Conservation (phyloP, 2,329 filamentous ascomycete species). For the Lachnellula suecica region DNA sequence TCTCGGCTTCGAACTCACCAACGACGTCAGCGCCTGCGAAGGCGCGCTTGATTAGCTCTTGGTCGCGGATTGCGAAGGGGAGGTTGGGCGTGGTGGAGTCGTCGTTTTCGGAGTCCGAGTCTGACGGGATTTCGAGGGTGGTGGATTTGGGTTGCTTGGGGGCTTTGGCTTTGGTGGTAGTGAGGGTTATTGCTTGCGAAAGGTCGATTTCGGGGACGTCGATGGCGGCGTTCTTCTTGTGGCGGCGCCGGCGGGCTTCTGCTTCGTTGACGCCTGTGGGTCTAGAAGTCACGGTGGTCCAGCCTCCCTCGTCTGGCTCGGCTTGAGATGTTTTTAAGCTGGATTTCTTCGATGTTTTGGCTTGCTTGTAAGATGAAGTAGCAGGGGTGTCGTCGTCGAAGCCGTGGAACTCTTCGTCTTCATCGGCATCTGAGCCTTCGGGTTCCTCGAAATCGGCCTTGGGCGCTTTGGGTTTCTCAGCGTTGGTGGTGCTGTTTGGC, state of each 20-base stretch:
- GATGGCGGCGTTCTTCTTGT: conserved; percentile 31
- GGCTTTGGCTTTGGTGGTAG: conserved; percentile 28
- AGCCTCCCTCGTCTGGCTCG: conserved; percentile 30
- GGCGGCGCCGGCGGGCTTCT: conserved; percentile 30
- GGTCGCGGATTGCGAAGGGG: conserved; percentile 58
- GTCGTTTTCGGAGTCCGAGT: conserved; percentile 34
- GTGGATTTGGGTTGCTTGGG: conserved; percentile 24
- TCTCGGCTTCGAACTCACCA: conserved; percentile 78
- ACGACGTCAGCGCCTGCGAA: conserved; percentile 88
- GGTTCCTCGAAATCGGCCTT: conserved; percentile 58
- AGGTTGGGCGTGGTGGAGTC: conserved; percentile 51
- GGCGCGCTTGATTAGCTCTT: conserved; percentile 73
- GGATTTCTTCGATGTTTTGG: conserved; percentile 9
- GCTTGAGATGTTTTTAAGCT: conserved; percentile 11
- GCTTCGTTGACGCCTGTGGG: conserved; percentile 22
- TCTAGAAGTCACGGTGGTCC: conserved; percentile 30
- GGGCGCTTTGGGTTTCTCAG: conserved; percentile 27
- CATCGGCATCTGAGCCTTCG: conserved; percentile 45
- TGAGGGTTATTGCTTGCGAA: conserved; percentile 30
- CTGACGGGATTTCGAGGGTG: conserved; percentile 23
- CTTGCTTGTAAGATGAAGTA: conserved; percentile 7
- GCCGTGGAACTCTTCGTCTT: conserved; percentile 28
- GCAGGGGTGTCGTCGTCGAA: conserved; percentile 12
- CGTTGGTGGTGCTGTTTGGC: conserved; percentile 43
- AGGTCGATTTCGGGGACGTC: conserved; percentile 33